Conservation (phyloP, 352 stramenopile genomes). For the Globisporangium heterothallicum region DNA sequence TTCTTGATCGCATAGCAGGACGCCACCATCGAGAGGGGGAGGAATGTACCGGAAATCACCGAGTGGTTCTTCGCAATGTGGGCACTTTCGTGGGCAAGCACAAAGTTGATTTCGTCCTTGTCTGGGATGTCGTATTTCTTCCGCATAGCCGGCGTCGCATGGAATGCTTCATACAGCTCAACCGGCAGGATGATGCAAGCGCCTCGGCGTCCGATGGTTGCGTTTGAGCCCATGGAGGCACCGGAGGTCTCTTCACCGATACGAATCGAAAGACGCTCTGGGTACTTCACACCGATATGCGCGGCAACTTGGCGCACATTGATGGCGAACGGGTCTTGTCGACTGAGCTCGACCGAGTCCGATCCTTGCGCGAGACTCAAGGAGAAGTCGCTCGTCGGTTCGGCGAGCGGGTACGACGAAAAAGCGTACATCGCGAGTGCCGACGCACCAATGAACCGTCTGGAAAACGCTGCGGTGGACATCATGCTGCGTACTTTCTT, state of each 20-base stretch:
- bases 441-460: slow-evolving; percentile 28
- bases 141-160: slow-evolving; percentile 40
- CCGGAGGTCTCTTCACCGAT: slow-evolving; percentile 56
- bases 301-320: slow-evolving; percentile 60
- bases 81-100: slow-evolving; percentile 74
- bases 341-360: slow-evolving; percentile 49
- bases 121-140: slow-evolving; percentile 51
- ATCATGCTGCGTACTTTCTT: slow-evolving; percentile 10
- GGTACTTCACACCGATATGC: slow-evolving; percentile 58
- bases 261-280: slow-evolving; percentile 59
- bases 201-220: slow-evolving; percentile 41
- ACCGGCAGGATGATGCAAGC: slow-evolving; percentile 69
- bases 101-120: slow-evolving; percentile 77
- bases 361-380: slow-evolving; percentile 50
- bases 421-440: slow-evolving; percentile 35
- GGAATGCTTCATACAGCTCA: slow-evolving; percentile 79
- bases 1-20: slow-evolving; percentile 49
- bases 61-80: slow-evolving; percentile 82
- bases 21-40: slow-evolving; percentile 56
- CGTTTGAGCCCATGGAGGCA: slow-evolving; percentile 61
- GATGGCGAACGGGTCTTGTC: slow-evolving; percentile 50
- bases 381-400: slow-evolving; percentile 56
- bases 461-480: slow-evolving; percentile 25
- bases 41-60: slow-evolving; percentile 50
- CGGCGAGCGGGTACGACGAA: slow-evolving; percentile 44